Base-by-base conservation (phyloP, 345 rosid genomes). In the Populus alba region DNA sequence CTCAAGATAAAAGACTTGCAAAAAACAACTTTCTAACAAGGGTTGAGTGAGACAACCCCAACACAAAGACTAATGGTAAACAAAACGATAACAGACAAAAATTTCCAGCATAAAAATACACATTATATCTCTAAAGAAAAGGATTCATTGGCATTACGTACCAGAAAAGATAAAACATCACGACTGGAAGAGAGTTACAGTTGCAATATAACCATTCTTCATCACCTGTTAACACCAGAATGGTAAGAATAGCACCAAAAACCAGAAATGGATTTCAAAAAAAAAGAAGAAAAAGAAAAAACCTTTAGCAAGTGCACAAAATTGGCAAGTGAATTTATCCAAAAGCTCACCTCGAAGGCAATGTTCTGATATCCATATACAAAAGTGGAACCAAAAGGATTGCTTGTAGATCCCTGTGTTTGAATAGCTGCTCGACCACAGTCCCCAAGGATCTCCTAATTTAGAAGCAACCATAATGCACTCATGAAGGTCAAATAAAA, bases 341-440 rank as follows among this genome's bases (percentile, higher is more conserved):
- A 63, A 51, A 33, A 35, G 41, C 82, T 79, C 78, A 94, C 99
- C 98, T 96, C 99, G n/a, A 94, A 92, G 78, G 99, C 99, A 74
- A 88, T 86, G 78, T 94, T 91, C 81, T 88, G 97, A 83, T 96
- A 94, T 25, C 99, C 99, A 70, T 96, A 96, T 15, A 96, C 98
- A 72, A 94, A 91, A 22, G 99, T 96, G 10, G 97, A 92, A 71
- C 99, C 99, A 71, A 96, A 94, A 67, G 99, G 99, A 87, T 96
- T 96, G 89, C 91, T 92, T 2, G 89, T 80, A 83, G 97, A 96
- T 38, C 99, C 98, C 81, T 92, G 97, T 57, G 99, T 96, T 84
- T 96, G 99, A 67, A 96, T 96, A 66, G 98, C 99, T 47, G 99
- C 97, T 83, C 93, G 94, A 23, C 99, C 98, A 86, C 94, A 92